Conservation (phyloP, 139 green algal species). For the Chlorella sorokiniana region DNA sequence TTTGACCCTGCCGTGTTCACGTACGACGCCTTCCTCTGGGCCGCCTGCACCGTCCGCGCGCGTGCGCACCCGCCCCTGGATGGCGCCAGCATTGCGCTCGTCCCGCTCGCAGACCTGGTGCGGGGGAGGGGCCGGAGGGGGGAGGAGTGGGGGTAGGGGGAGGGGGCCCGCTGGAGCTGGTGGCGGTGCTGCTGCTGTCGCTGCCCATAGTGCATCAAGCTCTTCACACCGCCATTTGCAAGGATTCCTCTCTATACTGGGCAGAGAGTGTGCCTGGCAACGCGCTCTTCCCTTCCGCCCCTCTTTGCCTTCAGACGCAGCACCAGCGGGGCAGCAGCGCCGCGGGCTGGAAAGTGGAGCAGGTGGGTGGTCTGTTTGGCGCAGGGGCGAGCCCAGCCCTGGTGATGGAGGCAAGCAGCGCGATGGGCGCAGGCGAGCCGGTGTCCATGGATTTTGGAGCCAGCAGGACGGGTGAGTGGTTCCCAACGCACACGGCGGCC, state of each 20-base stretch:
- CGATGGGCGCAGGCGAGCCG: conserved; percentile 50
- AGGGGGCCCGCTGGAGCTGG: too few relatives aligned
- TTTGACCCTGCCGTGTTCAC: conserved; percentile 67
- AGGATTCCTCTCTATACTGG: neutral
- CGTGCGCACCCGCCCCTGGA: conserved; percentile 76
- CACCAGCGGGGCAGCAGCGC: conserved; percentile 52
- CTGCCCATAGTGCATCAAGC: too few relatives aligned
- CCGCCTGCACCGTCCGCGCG: conserved; percentile 73
- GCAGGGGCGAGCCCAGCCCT: conserved; percentile 35
- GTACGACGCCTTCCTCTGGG: conserved; percentile 74
- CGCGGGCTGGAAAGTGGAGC: conserved; percentile 46
- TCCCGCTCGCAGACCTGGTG: conserved; percentile 82
- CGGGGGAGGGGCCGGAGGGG: neutral
- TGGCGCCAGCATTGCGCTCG: conserved; percentile 68
- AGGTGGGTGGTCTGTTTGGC: conserved; percentile 60
- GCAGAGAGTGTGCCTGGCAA: neutral
- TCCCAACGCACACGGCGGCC: neutral
- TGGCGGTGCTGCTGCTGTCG: too few relatives aligned
- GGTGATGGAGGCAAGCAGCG: conserved; percentile 54
- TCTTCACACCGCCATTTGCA: too few relatives aligned
- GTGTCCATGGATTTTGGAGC: conserved; percentile 70
- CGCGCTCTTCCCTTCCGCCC: neutral
- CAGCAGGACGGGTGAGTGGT: neutral
- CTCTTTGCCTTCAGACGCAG: conserved; percentile 48
- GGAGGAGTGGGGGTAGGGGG: too few relatives aligned